Evolutionary conservation across 208 protist species (phyloP).

Genomic region (Trypanosomatidae sp.): DNA sequence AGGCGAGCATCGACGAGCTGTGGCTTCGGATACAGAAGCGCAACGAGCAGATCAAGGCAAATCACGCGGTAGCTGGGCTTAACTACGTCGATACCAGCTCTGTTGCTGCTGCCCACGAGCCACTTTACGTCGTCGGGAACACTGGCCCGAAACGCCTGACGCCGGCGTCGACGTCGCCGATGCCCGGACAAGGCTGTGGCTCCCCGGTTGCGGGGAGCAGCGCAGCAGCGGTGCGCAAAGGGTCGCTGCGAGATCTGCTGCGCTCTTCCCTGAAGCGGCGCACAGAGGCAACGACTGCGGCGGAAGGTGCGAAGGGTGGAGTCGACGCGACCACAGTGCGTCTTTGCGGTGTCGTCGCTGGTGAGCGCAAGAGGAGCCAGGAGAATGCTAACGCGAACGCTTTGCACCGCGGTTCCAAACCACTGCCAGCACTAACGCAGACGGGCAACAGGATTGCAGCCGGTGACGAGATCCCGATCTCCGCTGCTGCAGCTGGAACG

Average conservation of each 20-base stretch:
- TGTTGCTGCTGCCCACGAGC: neutral
- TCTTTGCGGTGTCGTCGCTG: constrained; percentile 4
- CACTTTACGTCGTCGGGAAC: neutral
- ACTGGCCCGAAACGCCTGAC: neutral
- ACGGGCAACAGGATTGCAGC: neutral
- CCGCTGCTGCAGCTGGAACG: neutral
- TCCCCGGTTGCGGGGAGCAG: neutral
- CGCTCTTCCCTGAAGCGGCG: constrained; percentile 3
- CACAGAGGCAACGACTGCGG: neutral
- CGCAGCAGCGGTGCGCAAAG: neutral
- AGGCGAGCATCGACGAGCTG: constrained; percentile 20
- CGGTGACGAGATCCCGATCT: neutral
- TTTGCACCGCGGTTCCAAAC: neutral
- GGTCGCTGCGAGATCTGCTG: constrained; percentile 22
- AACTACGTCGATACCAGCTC: neutral
- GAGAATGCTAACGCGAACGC: neutral
- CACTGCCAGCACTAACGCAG: neutral
- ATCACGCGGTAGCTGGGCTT: constrained; percentile 8
- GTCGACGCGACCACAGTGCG: neutral
- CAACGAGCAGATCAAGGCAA: constrained; percentile 25
- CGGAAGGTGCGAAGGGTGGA: neutral
- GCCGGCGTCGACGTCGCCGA: neutral
- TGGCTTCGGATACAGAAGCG: constrained; percentile 16
- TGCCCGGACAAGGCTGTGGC: neutral
- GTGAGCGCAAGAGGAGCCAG: neutral